Conservation (phyloP, 345 rosid genomes). For the Stellera chamaejasme region DNA sequence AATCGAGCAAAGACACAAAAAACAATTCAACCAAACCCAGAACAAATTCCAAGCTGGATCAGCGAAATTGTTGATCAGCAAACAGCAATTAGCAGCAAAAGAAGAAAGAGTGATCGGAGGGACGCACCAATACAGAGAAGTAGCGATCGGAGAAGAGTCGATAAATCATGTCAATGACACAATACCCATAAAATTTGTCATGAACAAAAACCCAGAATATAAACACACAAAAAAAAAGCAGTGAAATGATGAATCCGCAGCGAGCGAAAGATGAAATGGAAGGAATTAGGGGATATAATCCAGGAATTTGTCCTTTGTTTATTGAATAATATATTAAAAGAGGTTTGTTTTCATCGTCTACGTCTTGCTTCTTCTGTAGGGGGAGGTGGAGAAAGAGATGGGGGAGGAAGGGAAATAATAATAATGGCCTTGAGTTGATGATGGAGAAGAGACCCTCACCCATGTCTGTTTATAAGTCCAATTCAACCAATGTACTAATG, state of each 20-base stretch:
- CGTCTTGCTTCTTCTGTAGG: conserved; percentile 2
- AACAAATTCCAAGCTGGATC: conserved; percentile 13
- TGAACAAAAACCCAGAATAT: conserved; percentile 7
- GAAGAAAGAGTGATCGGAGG: not conserved
- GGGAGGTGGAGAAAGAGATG: conserved; percentile 4
- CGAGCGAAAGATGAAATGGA: not conserved
- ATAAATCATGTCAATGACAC: conserved; percentile 30
- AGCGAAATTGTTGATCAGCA: not conserved
- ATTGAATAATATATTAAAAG: not conserved
- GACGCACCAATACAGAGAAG: conserved; percentile 25
- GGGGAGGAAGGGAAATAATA: conserved; percentile 12
- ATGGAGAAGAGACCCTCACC: conserved; percentile 16
- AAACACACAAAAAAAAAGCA: not conserved
- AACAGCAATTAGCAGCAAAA: not conserved
- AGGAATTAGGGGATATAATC: not conserved
- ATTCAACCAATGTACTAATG: not conserved
- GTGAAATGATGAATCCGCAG: not conserved
- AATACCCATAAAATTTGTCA: conserved; percentile 14
- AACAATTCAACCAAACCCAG: not conserved
- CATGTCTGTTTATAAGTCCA: conserved; percentile 25
- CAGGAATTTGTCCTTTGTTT: not conserved
- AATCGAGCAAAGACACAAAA: conserved; percentile 4
- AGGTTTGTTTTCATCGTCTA: conserved; percentile 2
- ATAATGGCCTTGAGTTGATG: conserved; percentile 10
- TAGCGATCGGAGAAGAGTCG: conserved; percentile 18